Evolutionary conservation across 345 rosid species (phyloP).

Genomic region (Lepidium didymum): DNA sequence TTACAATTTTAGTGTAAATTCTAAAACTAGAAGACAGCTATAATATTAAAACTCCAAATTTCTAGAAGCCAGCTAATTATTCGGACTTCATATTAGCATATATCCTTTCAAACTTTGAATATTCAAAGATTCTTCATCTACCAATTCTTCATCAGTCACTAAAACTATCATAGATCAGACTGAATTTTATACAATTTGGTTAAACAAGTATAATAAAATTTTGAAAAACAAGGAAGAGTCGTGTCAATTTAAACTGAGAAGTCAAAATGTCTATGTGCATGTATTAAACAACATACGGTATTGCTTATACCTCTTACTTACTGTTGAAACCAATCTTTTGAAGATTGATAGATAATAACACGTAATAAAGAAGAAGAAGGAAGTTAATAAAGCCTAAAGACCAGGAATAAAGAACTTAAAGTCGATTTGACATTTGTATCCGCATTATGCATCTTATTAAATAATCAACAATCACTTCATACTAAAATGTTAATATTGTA

Average conservation of each 20-base stretch:
- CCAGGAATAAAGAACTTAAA: slow-evolving; percentile 31
- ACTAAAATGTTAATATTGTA: not conserved
- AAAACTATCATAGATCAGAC: slow-evolving; percentile 6
- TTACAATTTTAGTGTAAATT: not conserved
- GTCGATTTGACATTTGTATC: slow-evolving; percentile 25
- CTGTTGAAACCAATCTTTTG: slow-evolving; percentile 22
- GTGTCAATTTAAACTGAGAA: slow-evolving; percentile 20
- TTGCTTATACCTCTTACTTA: not conserved
- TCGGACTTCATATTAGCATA: slow-evolving; percentile 13
- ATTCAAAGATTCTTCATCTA: slow-evolving; percentile 30
- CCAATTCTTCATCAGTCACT: slow-evolving; percentile 3
- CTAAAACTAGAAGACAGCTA: slow-evolving; percentile 17
- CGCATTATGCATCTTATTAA: not conserved
- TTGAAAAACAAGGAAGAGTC: slow-evolving; percentile 23
- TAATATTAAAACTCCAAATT: not conserved
- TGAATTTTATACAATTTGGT: not conserved
- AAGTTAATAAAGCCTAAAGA: slow-evolving; percentile 28
- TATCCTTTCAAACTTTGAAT: slow-evolving; percentile 26
- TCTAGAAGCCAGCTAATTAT: slow-evolving; percentile 26
- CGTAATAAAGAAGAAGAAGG: not conserved
- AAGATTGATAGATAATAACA: not conserved
- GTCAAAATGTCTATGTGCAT: slow-evolving; percentile 21
- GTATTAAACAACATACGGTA: not conserved
- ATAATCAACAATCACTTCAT: not conserved
- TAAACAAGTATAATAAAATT: slow-evolving; percentile 5